A percentile compares a stretch with the other conserved stretches of the same genome.
Conservation (phyloP, 768 basidiomycete genomes). For the Asterophora parasitica region DNA sequence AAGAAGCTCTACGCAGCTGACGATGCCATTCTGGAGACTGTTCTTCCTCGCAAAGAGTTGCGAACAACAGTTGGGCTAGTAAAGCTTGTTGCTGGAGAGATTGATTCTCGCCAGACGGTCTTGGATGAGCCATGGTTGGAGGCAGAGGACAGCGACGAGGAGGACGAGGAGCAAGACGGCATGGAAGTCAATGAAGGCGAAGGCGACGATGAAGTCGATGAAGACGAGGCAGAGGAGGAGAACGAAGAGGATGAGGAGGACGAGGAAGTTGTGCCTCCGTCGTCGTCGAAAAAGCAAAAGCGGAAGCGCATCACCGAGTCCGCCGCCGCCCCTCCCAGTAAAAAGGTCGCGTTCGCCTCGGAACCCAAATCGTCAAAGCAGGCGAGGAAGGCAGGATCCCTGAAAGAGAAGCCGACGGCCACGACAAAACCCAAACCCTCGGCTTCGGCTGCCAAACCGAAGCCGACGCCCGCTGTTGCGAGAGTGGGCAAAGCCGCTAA, state of each 20-base stretch:
- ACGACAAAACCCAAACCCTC: constrained; percentile 24
- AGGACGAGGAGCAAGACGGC: constrained; percentile 31
- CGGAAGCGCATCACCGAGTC: constrained; percentile 36
- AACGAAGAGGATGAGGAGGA: constrained; percentile 41
- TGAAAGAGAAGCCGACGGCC: constrained; percentile 7
- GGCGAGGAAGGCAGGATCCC: constrained; percentile 13
- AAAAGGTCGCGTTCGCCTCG: constrained; percentile 52
- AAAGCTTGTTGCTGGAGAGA: constrained; percentile 33
- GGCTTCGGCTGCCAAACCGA: constrained; percentile 22
- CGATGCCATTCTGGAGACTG: constrained; percentile 40
- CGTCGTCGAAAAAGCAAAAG: constrained; percentile 38
- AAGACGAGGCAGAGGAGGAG: constrained; percentile 27
- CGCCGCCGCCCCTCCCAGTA: constrained; percentile 29
- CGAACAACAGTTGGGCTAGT: constrained; percentile 59
- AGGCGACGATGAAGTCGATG: constrained; percentile 36
- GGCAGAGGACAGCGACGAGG: constrained; percentile 32
- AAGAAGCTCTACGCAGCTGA: constrained; percentile 41
- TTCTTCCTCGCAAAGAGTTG: constrained; percentile 61
- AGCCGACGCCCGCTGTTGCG: constrained; percentile 15
- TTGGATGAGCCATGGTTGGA: constrained; percentile 35
- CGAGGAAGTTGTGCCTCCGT: constrained; percentile 25
- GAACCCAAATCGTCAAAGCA: constrained; percentile 21
- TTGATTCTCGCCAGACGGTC: constrained; percentile 35
- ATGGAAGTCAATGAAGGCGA: constrained; percentile 30
- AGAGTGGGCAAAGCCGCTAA: constrained; percentile 29